Evolutionary conservation across 208 protist species (phyloP).

Genomic region (Lotmaria passim): DNA sequence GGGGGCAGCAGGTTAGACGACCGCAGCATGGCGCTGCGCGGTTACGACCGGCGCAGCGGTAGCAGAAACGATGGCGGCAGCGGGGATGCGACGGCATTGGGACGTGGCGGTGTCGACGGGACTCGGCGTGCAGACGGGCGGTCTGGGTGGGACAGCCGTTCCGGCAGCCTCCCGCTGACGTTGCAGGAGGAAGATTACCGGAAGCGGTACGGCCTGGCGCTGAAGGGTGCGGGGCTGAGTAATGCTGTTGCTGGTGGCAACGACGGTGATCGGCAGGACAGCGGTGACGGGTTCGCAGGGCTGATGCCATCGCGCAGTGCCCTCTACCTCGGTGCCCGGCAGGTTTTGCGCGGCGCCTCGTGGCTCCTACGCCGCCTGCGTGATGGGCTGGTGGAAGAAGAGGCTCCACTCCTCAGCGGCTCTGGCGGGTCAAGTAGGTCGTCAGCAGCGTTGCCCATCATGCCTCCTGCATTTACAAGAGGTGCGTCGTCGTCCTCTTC

Average conservation of each 20-base stretch:
- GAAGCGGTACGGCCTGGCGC: slow-evolving; percentile 14
- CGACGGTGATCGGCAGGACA: slow-evolving; percentile 4
- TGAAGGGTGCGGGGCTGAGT: neutral
- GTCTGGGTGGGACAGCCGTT: neutral
- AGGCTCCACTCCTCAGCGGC: slow-evolving; percentile 12
- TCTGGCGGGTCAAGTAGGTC: neutral
- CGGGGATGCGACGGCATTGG: neutral
- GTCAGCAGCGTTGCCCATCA: too few species aligned
- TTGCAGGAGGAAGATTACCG: slow-evolving; percentile 33
- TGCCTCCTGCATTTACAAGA: neutral
- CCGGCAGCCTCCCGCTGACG: slow-evolving; percentile 17
- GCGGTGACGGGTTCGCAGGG: neutral
- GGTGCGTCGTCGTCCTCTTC: neutral
- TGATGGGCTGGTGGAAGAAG: slow-evolving; percentile 7
- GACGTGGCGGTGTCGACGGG: neutral
- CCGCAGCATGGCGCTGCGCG: neutral
- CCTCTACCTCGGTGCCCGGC: slow-evolving; percentile 20
- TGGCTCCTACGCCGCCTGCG: slow-evolving; percentile 11
- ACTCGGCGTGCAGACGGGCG: neutral
- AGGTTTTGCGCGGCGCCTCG: slow-evolving; percentile 8
- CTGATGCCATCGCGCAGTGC: slow-evolving; percentile 16
- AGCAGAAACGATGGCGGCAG: neutral
- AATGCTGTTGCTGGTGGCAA: neutral
- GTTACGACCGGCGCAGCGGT: slow-evolving; percentile 2
- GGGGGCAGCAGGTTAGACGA: neutral